A percentile compares a stretch with the other conserved stretches of the same genome.
Conservation (phyloP, 805 yeast genomes). For the Zygosaccharomyces gambellarensis region DNA sequence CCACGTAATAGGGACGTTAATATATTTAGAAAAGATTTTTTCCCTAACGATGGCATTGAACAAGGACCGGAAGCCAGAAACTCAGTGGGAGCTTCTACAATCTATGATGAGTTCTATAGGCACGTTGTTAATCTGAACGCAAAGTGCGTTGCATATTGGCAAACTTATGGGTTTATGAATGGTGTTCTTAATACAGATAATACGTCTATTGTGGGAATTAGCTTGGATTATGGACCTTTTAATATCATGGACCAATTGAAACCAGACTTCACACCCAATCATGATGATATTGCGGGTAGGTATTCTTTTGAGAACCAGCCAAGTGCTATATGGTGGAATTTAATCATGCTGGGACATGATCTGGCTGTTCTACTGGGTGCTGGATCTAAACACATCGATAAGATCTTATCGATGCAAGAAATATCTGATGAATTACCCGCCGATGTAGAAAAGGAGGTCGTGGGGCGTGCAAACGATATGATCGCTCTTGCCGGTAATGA, state of each 20-base stretch:
- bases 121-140: conserved; percentile 76
- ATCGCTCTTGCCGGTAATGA: conserved; percentile 62
- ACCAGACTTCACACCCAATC: conserved; percentile 81
- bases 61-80: conserved; percentile 19
- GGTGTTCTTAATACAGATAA: conserved; percentile 95
- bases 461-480: conserved; percentile 57
- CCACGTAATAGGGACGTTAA: conserved; percentile 26
- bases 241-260: conserved; percentile 83
- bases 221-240: conserved; percentile 94
- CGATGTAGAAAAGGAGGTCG: conserved; percentile 48
- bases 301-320: conserved; percentile 86
- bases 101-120: conserved; percentile 66
- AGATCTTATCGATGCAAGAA: conserved; percentile 32
- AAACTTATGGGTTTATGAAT: conserved; percentile 84
- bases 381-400: conserved; percentile 48
- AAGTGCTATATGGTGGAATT: conserved; percentile 87
- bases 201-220: conserved; percentile 80
- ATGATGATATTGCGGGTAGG: conserved; percentile 68
- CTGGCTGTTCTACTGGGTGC: conserved; percentile 78
- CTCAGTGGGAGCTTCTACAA: conserved; percentile 39
- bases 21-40: conserved; percentile 23
- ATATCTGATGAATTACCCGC: conserved; percentile 41
- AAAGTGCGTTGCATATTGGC: conserved; percentile 74
- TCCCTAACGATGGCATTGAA: conserved; percentile 27
- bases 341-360: conserved; percentile 78